A percentile compares a stretch with the other conserved stretches of the same genome.
These are phyloP conservation scores for Exophiala xenobiotica DNA, from an alignment of 2,329 filamentous ascomycete genomes.

Conservation along the genomic window DNA sequence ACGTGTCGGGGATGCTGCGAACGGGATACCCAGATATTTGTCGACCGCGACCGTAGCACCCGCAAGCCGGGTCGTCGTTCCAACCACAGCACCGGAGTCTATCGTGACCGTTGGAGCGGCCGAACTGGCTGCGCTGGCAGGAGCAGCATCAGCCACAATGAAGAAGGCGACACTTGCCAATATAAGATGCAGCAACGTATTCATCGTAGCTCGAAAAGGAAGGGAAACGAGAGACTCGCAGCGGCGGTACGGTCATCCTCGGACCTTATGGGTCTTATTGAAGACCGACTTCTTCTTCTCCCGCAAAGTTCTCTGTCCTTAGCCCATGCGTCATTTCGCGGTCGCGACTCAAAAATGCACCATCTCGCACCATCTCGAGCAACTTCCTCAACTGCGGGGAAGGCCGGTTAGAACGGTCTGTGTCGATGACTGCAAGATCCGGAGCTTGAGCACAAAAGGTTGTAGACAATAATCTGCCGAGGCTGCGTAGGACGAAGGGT, in stretches of 20 bases:
- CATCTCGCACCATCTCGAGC: too few species aligned
- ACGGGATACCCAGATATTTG: slow-evolving; percentile 37
- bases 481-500: too few species aligned
- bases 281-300: background rate
- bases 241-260: too few species aligned
- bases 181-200: slow-evolving; percentile 2
- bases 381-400: background rate
- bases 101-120: slow-evolving; percentile 30
- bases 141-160: background rate
- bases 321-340: background rate
- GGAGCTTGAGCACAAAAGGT: too few species aligned
- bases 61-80: slow-evolving; percentile 32
- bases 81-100: slow-evolving; percentile 32
- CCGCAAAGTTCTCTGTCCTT: background rate
- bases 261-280: too few species aligned
- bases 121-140: background rate
- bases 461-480: too few species aligned
- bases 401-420: background rate
- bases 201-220: background rate
- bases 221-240: background rate
- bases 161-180: background rate
- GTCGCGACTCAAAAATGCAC: too few species aligned
- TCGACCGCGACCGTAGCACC: slow-evolving; percentile 30
- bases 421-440: background rate
- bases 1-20: slow-evolving; percentile 32